Percentiles rank a stretch among this genome's conserved stretches.
Evolutionary conservation across 1,284 basidiomycete genomes (phyloP).

Genomic region (Boletus semigastroideus): DNA sequence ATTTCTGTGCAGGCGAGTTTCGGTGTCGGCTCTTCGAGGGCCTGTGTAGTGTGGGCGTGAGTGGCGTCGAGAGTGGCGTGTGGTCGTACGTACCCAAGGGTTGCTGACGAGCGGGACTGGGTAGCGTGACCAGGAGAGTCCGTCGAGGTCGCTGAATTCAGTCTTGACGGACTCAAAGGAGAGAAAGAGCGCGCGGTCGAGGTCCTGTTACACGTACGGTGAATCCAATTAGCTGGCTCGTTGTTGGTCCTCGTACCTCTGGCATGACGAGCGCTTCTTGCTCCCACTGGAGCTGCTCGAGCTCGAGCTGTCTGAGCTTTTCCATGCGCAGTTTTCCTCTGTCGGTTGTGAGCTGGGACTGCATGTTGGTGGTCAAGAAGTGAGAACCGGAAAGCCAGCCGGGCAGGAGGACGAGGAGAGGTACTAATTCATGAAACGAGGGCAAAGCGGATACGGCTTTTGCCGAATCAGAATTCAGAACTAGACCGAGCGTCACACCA

Average conservation of each 20-base stretch:
- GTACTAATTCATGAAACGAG: background rate
- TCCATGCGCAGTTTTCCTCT: conserved; percentile 33
- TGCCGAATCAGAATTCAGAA: conserved; percentile 10
- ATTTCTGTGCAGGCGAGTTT: conserved; percentile 25
- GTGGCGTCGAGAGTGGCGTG: background rate
- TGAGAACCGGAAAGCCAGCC: conserved; percentile 10
- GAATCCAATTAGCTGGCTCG: background rate
- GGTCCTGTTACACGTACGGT: conserved; percentile 35
- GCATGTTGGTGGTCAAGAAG: conserved; percentile 20
- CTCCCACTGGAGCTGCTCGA: conserved; percentile 49
- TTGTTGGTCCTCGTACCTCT: conserved; percentile 35
- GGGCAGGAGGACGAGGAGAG: background rate
- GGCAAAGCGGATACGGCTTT: conserved; percentile 1
- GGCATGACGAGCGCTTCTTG: conserved; percentile 50
- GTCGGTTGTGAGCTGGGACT: conserved; percentile 19
- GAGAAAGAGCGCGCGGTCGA: conserved; percentile 37
- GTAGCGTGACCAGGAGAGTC: conserved; percentile 41
- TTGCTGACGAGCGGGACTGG: conserved; percentile 22
- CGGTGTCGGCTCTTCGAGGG: conserved; percentile 31
- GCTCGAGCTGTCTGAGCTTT: conserved; percentile 36
- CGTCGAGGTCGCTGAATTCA: conserved; percentile 50
- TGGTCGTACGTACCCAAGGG: conserved; percentile 25
- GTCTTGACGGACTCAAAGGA: conserved; percentile 46
- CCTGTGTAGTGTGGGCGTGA: conserved; percentile 15
- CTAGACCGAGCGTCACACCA: background rate